Evolutionary conservation across 257 asterid species (phyloP).

Genomic region (Solanum etuberosum): DNA sequence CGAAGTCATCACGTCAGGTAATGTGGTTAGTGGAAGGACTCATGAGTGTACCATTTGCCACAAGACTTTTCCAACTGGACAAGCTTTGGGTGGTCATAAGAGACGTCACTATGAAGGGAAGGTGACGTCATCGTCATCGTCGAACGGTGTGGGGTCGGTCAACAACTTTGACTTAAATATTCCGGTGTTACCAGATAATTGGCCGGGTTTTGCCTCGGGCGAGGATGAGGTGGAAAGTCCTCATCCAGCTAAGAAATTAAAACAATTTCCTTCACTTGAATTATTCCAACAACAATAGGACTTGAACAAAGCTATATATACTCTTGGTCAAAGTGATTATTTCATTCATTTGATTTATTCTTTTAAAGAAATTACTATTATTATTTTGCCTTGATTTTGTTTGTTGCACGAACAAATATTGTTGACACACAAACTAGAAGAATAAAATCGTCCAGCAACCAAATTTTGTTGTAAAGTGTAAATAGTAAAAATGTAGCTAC

Average conservation of each 20-base stretch:
- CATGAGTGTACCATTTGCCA: constrained; percentile 48
- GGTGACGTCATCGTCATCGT: constrained; percentile 21
- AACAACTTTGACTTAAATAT: constrained; percentile 48
- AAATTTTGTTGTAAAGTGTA: neutral
- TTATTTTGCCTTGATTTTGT: neutral
- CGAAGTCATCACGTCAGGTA: neutral
- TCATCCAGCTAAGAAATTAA: constrained; percentile 43
- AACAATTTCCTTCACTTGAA: constrained; percentile 12
- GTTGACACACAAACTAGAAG: no score
- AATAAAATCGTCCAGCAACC: neutral
- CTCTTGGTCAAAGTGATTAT: neutral
- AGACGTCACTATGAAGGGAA: constrained; percentile 48
- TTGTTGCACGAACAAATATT: neutral
- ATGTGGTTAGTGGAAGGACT: constrained; percentile 4
- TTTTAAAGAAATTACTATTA: no score
- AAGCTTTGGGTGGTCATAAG: constrained; percentile 56
- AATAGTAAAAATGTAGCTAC: neutral
- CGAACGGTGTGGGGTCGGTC: constrained; percentile 46
- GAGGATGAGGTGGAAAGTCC: constrained; percentile 66
- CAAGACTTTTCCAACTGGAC: constrained; percentile 37
- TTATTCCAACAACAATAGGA: neutral
- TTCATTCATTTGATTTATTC: neutral
- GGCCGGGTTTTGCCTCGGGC: constrained; percentile 12
- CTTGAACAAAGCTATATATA: no score
- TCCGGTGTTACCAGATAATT: constrained; percentile 32